Base-by-base conservation (phyloP, 768 basidiomycete species). In the Mycena rebaudengoi region DNA sequence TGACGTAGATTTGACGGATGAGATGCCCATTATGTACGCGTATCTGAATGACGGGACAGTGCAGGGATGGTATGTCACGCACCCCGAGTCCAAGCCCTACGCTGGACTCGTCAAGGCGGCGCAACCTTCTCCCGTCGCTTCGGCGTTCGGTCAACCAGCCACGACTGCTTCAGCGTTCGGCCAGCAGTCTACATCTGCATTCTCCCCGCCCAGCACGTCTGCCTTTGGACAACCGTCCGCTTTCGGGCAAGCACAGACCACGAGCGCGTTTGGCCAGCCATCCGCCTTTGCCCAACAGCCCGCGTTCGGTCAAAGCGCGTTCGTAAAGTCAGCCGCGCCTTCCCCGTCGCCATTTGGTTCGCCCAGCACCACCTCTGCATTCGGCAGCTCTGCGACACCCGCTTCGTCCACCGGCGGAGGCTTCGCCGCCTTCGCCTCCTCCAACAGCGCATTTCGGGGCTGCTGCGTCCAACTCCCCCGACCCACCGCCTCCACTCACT, bases 31-130 rank as follows among this genome's bases (percentile, higher is more conserved):
- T 57, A 76, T 93, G 75, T 93, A 88, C 72, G 88, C 86, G 3
- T 94, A 91, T 74, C 82, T 91, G 12, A 92, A 88, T 55, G 92
- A 95, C 70, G 92, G 92, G 20, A 91, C 91, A 0, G 56, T 95
- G 23, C 84, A 88, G 48, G 92, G 82, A 4, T 95, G 92, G 91
- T 80, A 88, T 71, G 70, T 91, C 21, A 84, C 91, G 35, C 86
- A 90, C 70, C 77, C 80, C 8, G 83, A 82, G 40, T 82, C 80
- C 1, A 74, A 67, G 18, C 78, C 83, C 8, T 94, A 92, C 70
- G 76, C 81, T 40, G 86, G 86, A 28, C 86, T 92, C 82, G 71
- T 82, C 7, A 69, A 74, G 10, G 60, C 73, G 32, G 35, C 62
- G 3, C 60, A 61, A 4, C 39, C 66, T 43, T 58, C 58, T 60